Evolutionary conservation across 2,329 filamentous ascomycete species (phyloP), one percentile per base, ranked within the genome.

Genomic region (Metarhizium sp.): DNA sequence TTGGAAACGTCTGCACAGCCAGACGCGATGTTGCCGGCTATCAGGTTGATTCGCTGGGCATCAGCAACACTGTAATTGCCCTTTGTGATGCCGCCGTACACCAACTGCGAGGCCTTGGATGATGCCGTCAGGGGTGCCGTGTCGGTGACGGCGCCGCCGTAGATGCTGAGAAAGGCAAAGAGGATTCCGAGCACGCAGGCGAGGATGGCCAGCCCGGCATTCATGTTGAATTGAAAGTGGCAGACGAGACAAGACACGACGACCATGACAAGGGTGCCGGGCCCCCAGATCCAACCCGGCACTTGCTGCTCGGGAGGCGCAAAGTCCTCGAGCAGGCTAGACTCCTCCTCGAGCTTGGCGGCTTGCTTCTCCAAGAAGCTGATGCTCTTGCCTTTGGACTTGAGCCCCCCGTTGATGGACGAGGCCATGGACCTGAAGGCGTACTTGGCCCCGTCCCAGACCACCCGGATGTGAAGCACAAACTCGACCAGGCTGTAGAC

Each of bases 91-190:
- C 79, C 84, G 60, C 84, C 84, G 50, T 85, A 82, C 54, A 88
- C 76, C 55, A 87, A 79, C 71, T 87, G 85, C 2, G 82, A 85
- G 4, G 84, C 84, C 69, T 87, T 88, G 60, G 83, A 78, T 0
- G 82, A 82, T 3, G 85, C 82, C 3, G 84, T 87, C 2, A 87
- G 72, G 0, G 85, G 85, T 0, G 84, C 83, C 61, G 79, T 79
- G 61, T 73, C 70, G 0, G 80, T 84, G 61, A 83, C 80, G 14
- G 81, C 81, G 50, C 80, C 72, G 8, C 70, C 70, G 42, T 72
- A 71, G 56, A 73, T 72, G 53, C 63, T 78, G 43, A 84, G 71
- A 69, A 84, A 80, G 50, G 79, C 78, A 66, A 83, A 83, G 65
- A 84, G 67, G 60, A 83, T 75, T 51, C 79, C 79, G 32, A 84